A percentile compares a stretch with the other conserved stretches of the same genome.
Evolutionary conservation across 1,284 basidiomycete species (phyloP).

Genomic region (Ceraceosorus bombacis): DNA sequence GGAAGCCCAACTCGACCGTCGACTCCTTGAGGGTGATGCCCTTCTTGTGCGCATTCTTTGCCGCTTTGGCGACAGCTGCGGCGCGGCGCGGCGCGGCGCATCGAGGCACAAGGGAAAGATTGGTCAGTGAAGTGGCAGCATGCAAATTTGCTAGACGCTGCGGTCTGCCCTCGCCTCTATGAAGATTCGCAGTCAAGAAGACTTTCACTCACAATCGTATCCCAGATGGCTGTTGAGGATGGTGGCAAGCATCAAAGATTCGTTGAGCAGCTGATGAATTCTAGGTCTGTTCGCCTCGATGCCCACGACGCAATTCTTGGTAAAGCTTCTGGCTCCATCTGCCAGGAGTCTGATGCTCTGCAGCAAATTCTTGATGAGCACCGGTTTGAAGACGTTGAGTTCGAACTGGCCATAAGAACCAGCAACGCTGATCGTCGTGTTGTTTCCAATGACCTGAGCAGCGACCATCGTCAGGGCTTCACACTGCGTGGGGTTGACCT

Average conservation of each 20-base stretch:
- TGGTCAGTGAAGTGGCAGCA: no score
- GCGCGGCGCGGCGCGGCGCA: no score
- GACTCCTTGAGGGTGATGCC: slow-evolving; percentile 93
- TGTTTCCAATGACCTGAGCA: slow-evolving; percentile 97
- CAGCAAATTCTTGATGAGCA: slow-evolving; percentile 93
- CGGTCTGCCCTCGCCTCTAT: no score
- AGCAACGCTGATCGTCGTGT: slow-evolving; percentile 84
- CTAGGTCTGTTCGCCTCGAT: slow-evolving; percentile 92
- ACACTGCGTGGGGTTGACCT: slow-evolving; percentile 99
- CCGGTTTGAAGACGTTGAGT: slow-evolving; percentile 98
- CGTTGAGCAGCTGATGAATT: slow-evolving; percentile 80
- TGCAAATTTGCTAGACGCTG: no score
- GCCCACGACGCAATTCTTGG: slow-evolving; percentile 91
- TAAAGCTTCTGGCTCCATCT: slow-evolving; percentile 75
- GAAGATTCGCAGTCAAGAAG: no score
- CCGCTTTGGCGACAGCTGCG: slow-evolving; percentile 73
- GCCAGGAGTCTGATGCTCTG: slow-evolving; percentile 88
- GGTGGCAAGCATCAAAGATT: slow-evolving; percentile 82
- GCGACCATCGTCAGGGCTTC: slow-evolving; percentile 97
- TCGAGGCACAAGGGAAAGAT: no score
- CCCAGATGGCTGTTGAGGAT: slow-evolving; percentile 86
- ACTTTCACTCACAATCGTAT: slow-evolving; percentile 65
- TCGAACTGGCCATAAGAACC: slow-evolving; percentile 96
- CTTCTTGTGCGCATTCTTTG: slow-evolving; percentile 99
- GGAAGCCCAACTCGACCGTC: slow-evolving; percentile 74